Base-by-base conservation (phyloP, 73 alveolate species). In the Uronychia binucleata region DNA sequence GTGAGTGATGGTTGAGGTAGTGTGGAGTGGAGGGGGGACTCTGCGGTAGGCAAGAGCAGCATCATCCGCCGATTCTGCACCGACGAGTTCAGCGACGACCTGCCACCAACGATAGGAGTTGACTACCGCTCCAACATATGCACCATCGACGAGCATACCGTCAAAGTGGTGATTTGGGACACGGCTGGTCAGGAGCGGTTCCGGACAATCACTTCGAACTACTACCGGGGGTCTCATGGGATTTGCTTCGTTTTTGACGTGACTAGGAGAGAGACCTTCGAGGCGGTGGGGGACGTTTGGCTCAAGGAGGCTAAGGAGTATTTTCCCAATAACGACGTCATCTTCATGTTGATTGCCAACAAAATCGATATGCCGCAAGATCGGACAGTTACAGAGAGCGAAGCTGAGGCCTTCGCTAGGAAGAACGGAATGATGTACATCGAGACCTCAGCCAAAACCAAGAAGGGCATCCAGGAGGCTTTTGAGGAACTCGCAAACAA, bases 171-270 rank as follows among this genome's bases (percentile, higher is more conserved):
- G 29, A 84, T 89, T 79, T 94, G 96, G 94, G 98, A 94, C 78
- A 94, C 98, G 28, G 92, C 97, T 34, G 98, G 98, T 28, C 91
- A 90, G 67, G 98, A 94, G 84, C 80, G 98, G 31, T 94, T 87
- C 86, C 60, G 97, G 59, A 74, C 98, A 0, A 88, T 94, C 19
- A 87, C 96, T 0, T 80, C 93, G 0, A 83, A 87, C 34, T 86
- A 90, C 82, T 85, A 85, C 77, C 77, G 95, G 79, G 93, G 88
- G 0, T 90, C 95, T 1, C 93, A 94, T 58, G 96, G 95, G 0
- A 84, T 90, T n/a, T 85, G 83, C 30, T 57, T 89, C 5, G 92
- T 84, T 19, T 92, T 77, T 85, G 97, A 92, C 74, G 89, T 92
- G 60, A 89, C 95, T 26, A 80, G 84, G 19, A 85, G 84, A 58